phyloP scores from a whole-genome alignment of 371 early-diverging fungal genomes.

The Paraphysoderma sedebokerense region DNA sequence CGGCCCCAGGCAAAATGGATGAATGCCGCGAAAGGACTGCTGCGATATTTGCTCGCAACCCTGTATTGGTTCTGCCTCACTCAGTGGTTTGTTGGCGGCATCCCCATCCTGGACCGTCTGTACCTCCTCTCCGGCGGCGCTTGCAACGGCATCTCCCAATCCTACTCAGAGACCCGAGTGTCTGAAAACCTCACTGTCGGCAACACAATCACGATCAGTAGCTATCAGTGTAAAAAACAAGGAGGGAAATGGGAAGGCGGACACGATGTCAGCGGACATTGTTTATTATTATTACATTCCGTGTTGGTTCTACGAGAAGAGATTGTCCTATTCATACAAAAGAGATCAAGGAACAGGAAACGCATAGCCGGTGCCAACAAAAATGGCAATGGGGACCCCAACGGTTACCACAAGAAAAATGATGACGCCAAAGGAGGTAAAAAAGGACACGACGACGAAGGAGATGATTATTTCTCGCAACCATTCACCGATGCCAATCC shows the following conservation, averaged over 20 bases:
- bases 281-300: constrained; percentile 66
- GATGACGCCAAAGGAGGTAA: too few species aligned
- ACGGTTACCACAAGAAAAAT: too few species aligned
- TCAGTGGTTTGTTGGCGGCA: constrained; percentile 61
- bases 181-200: neutral
- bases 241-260: constrained; percentile 63
- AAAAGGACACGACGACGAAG: too few species aligned
- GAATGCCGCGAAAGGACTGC: constrained; percentile 10
- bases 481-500: too few species aligned
- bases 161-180: constrained; percentile 1
- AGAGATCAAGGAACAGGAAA: too few species aligned
- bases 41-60: constrained; percentile 46
- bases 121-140: constrained; percentile 48
- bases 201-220: neutral
- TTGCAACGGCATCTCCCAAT: constrained; percentile 15
- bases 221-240: constrained; percentile 25
- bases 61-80: constrained; percentile 64
- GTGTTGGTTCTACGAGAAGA: constrained; percentile 66
- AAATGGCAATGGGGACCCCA: too few species aligned
- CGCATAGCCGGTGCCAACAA: too few species aligned
- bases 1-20: too few species aligned
- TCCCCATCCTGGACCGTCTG: constrained; percentile 60
- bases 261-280: constrained; percentile 76
- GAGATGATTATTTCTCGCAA: too few species aligned
- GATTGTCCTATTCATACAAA: constrained; percentile 16